Evolutionary conservation across 306 rosid species (phyloP).

Genomic region (Vigna hirtella): DNA sequence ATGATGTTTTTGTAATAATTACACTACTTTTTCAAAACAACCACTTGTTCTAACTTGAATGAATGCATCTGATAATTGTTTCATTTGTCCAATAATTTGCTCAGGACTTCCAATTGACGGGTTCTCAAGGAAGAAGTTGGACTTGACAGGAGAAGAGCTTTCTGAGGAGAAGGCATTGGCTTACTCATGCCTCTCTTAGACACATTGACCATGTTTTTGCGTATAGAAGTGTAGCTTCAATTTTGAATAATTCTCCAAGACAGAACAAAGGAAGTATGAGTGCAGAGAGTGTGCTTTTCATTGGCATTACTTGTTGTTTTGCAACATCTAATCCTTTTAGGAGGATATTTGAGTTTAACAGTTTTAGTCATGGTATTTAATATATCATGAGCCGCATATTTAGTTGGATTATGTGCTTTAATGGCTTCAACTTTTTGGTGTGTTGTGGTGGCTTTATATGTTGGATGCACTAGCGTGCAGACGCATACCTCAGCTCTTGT

Average conservation of each 20-base stretch:
- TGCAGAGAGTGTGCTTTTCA: conserved; percentile 49
- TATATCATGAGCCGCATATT: conserved; percentile 7
- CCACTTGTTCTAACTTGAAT: neutral
- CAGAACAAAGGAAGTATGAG: conserved; percentile 47
- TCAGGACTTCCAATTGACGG: conserved; percentile 87
- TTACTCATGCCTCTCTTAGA: conserved; percentile 85
- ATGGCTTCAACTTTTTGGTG: conserved; percentile 20
- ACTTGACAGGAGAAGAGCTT: conserved; percentile 81
- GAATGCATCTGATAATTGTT: conserved; percentile 9
- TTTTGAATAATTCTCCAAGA: conserved; percentile 72
- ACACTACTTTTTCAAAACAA: too few species aligned
- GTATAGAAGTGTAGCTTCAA: conserved; percentile 44
- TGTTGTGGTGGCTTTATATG: conserved; percentile 34
- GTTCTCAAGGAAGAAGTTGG: conserved; percentile 92
- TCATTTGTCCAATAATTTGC: neutral
- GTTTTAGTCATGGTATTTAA: conserved; percentile 15
- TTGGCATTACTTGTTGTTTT: conserved; percentile 39
- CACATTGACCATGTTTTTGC: conserved; percentile 17
- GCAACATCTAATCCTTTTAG: conserved; percentile 42
- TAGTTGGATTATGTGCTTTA: neutral
- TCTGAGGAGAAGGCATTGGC: conserved; percentile 91
- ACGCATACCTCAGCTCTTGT: neutral
- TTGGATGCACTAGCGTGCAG: conserved; percentile 17
- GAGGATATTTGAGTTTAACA: conserved; percentile 35
- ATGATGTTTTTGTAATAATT: too few species aligned